These are phyloP conservation scores for Suillus bovinus DNA, from an alignment of 768 basidiomycete genomes.

Conservation along the genomic window DNA sequence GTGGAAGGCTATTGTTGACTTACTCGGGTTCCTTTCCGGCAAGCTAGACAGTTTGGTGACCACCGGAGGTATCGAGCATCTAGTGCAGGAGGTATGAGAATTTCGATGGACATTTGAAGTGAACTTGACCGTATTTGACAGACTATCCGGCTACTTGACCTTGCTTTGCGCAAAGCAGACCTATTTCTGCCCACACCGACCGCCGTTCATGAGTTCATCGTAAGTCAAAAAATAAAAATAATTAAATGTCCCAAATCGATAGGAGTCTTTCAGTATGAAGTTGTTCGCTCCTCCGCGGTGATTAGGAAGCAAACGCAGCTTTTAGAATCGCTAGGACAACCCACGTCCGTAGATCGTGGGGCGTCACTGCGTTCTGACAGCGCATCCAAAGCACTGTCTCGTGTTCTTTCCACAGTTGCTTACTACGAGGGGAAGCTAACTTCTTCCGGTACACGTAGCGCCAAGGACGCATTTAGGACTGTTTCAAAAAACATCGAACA, in stretches of 20 bases:
- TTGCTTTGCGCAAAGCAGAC: conserved; percentile 54
- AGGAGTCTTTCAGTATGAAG: conserved; percentile 52
- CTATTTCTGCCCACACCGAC: conserved; percentile 52
- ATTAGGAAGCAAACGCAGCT: conserved; percentile 49
- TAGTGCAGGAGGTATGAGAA: conserved; percentile 52
- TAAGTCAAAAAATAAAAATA: conserved; percentile 35
- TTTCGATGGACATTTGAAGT: not conserved
- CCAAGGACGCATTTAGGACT: conserved; percentile 55
- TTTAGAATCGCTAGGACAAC: conserved; percentile 39
- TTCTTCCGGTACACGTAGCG: conserved; percentile 43
- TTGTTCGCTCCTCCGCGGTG: conserved; percentile 54
- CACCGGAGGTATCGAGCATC: conserved; percentile 51
- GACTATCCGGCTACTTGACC: conserved; percentile 56
- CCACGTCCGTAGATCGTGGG: conserved; percentile 29
- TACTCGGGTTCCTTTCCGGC: conserved; percentile 57
- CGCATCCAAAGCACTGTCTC: conserved; percentile 39
- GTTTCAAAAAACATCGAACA: conserved; percentile 62
- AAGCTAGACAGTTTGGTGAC: conserved; percentile 54
- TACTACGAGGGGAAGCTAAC: conserved; percentile 58
- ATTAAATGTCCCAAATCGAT: conserved; percentile 3
- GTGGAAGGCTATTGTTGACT: conserved; percentile 56
- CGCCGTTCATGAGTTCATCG: conserved; percentile 61
- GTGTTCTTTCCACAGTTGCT: conserved; percentile 43
- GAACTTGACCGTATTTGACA: conserved; percentile 19
- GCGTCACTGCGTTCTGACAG: conserved; percentile 32